A percentile compares a stretch with the other conserved stretches of the same genome.
These are phyloP conservation scores for Gossypium davidsonii DNA, from an alignment of 441 rosid species.

Conservation along the genomic window DNA sequence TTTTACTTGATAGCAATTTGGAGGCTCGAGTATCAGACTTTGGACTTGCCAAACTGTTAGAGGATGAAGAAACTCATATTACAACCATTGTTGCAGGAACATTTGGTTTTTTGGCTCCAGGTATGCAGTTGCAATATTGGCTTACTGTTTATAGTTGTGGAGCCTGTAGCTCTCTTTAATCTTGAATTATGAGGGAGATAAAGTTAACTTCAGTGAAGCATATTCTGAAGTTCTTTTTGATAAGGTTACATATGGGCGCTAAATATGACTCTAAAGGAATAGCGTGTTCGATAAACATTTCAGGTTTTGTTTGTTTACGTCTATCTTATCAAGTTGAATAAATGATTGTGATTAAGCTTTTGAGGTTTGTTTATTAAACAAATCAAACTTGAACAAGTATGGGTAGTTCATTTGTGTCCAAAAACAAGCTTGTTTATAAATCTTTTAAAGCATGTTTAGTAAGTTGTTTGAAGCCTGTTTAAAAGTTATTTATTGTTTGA, in stretches of 20 bases:
- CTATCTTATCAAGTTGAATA: too few species aligned
- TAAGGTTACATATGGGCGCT: not conserved
- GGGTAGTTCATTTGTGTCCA: too few species aligned
- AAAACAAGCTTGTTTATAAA: too few species aligned
- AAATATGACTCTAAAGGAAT: not conserved
- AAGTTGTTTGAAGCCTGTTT: too few species aligned
- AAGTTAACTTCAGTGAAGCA: conserved; percentile 1
- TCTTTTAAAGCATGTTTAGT: too few species aligned
- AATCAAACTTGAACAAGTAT: too few species aligned
- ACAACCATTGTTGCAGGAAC: conserved; percentile 99
- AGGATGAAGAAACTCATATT: conserved; percentile 96
- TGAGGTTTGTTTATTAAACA: too few species aligned
- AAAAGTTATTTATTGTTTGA: too few species aligned
- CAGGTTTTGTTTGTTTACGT: too few species aligned
- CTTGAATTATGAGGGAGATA: conserved; percentile 4
- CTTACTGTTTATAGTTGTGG: not conserved
- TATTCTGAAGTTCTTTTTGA: not conserved
- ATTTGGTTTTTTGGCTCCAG: conserved; percentile 97
- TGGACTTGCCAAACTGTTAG: conserved; percentile 92
- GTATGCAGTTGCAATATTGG: conserved; percentile 33
- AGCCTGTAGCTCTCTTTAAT: conserved; percentile 4
- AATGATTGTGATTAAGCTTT: too few species aligned
- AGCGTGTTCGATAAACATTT: not conserved
- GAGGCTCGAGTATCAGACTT: conserved; percentile 99
- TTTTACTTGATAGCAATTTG: conserved; percentile 88